Base-by-base conservation (phyloP, 2,329 filamentous ascomycete genomes). In the Cordyceps pruinosa region DNA sequence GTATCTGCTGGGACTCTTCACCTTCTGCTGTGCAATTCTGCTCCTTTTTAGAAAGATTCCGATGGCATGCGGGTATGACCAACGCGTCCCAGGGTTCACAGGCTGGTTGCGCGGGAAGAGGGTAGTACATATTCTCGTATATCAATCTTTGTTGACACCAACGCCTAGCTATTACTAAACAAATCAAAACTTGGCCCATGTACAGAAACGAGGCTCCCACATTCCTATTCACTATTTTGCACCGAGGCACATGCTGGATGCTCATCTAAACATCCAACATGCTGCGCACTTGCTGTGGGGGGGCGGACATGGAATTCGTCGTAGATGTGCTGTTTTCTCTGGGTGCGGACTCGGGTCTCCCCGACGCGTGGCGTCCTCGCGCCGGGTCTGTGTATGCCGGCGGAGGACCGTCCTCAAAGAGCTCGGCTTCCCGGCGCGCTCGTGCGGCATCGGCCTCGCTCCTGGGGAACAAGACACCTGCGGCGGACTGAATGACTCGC, bases 221-320 rank as follows among this genome's bases (percentile, higher is more conserved):
- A 12, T 37, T 42, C 12, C 39, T 13, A 32, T 32, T 26, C 15
- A 42, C 15, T 15, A 15, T 45, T 46, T 13, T 32, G 9, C 17
- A 32, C 34, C 37, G 2, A 17, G 10, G 4, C 9, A 19, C 34
- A 15, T 8, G n/a, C n/a, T 32, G 15, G 5, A 34, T 19, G 10
- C 15, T 30, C 32, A n/a, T 49, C 25, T 68, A 84, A 15, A 84
- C 64, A 63, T 84, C 81, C 62, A 84, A 62, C 81, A 84, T 84
- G 64, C 81, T 84, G 63, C 71, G 73, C 6, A 83, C 69, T 63
- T 81, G 75, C 64, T 82, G 78, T n/a, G 80, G 78, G 55, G 74
- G 75, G n/a, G 67, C 72, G 7, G 66, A 71, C 13, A 77, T 68
- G 5, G 79, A 82, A 46, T 73, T 67, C n/a, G 69, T 70, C 35